Evolutionary conservation across 2,329 filamentous ascomycete species (phyloP).

Genomic region (Pestalotiopsis sp.): DNA sequence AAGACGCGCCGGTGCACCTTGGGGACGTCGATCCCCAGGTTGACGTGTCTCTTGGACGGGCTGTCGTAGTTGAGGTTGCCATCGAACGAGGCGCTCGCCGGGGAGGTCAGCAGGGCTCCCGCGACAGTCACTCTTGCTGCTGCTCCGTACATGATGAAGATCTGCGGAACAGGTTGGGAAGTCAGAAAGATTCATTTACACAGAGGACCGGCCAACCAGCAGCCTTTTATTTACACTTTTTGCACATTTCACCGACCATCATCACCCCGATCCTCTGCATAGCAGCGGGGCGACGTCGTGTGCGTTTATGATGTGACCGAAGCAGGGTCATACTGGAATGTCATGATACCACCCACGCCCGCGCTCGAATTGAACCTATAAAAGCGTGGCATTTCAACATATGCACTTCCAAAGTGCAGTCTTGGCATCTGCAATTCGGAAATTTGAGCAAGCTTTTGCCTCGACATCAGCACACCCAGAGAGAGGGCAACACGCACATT

Average conservation of each 20-base stretch:
- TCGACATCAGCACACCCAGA: neutral
- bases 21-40: conserved; percentile 65
- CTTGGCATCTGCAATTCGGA: neutral
- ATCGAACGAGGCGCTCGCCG: conserved; percentile 23
- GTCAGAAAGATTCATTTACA: too few species aligned
- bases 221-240: neutral
- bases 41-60: conserved; percentile 65
- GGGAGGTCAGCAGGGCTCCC: neutral
- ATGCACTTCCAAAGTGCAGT: neutral
- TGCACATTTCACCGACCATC: neutral
- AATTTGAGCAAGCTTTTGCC: neutral
- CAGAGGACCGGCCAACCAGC: neutral
- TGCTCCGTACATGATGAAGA: neutral
- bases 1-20: conserved; percentile 59
- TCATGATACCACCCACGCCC: neutral
- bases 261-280: neutral
- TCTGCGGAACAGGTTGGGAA: neutral
- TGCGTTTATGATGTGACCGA: neutral
- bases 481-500: neutral
- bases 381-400: neutral
- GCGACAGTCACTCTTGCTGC: neutral
- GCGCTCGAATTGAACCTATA: neutral
- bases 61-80: conserved; percentile 69
- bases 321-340: neutral
- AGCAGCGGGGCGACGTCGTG: neutral